Evolutionary conservation across 2,329 filamentous ascomycete species (phyloP), one percentile per base, ranked within the genome.

Genomic region (Diaporthe ampelina): DNA sequence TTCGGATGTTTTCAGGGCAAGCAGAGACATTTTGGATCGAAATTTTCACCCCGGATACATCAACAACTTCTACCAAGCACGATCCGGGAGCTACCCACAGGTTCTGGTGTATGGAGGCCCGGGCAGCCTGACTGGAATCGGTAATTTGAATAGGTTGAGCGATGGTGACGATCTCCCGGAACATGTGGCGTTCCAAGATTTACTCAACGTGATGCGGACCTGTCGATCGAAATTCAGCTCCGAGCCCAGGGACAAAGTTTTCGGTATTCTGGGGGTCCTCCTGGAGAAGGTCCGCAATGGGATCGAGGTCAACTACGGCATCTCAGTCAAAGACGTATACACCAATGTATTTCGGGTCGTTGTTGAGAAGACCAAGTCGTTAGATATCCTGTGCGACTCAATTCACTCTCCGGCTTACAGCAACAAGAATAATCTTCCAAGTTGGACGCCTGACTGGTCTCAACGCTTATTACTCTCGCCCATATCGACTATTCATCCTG

Each of bases 371-470:
- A 80, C 80, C 0, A 26, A 74, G 2, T 73, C 76, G 3, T 75
- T 84, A 1, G 81, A 84, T 72, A 78, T 84, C 10, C 79, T 84
- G 4, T 82, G 82, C 76, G 80, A 83, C 43, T 73, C 80, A 4
- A 81, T 83, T 56, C 79, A 84, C 61, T 83, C 79, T 50, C 81
- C 81, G 0, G 52, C 76, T 1, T 78, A 81, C 52, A 77, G 74
- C 2, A 78, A 74, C 68, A 73, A 78, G 5, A 29, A 73, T 2
- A 79, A 76, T 17, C 73, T 85, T 5, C 83, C 82, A 1, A 80
- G 77, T 0, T 84, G 81, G 80, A 79, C 81, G 3, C 83, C 83
- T 0, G 83, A 84, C 74, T 84, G 82, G 82, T 83, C 81, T 0
- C 78, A 82, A 54, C 76, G 76, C 2, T 76, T 79, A 2, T 73